Evolutionary conservation across 2,329 filamentous ascomycete genomes (phyloP).

Genomic region (Fusarium stilboides): DNA sequence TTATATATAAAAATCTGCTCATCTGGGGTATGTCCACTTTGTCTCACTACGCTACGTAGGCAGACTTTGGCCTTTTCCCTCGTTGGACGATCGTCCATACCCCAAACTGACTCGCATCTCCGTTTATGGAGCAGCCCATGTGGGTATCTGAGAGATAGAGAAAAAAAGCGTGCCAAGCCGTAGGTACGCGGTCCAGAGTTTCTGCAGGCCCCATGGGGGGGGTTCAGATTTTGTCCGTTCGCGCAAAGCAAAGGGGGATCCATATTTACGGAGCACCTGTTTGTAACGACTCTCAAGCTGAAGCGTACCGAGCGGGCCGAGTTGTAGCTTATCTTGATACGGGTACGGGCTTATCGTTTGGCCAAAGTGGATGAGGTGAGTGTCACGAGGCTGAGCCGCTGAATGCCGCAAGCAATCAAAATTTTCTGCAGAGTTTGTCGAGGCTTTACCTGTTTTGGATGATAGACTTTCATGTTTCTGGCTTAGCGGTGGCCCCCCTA

Average conservation of each 20-base stretch:
- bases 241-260: not conserved
- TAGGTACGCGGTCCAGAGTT: conserved; percentile 1
- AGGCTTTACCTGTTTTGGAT: conserved; percentile 10
- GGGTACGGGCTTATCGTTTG: conserved; percentile 16
- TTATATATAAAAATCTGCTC: conserved; percentile 25
- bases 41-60: conserved; percentile 20
- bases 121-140: conserved; percentile 29
- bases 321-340: conserved; percentile 34
- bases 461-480: accelerated
- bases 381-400: conserved; percentile 22
- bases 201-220: conserved; percentile 26
- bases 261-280: not conserved
- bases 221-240: not conserved
- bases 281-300: too few species aligned
- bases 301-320: conserved; percentile 19
- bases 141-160: conserved; percentile 25
- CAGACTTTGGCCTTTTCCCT: conserved; percentile 16
- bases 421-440: conserved; percentile 34
- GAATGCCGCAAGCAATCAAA: conserved; percentile 30
- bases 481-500: conserved; percentile 7
- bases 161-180: not conserved
- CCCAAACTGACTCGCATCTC: conserved; percentile 42
- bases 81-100: conserved; percentile 29
- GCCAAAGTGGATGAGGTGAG: not conserved
- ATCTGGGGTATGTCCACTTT: conserved; percentile 31